A percentile compares a stretch with the other conserved stretches of the same genome.
phyloP scores from a whole-genome alignment of 2,329 filamentous ascomycete genomes.

The Pseudogymnoascus sp. region DNA sequence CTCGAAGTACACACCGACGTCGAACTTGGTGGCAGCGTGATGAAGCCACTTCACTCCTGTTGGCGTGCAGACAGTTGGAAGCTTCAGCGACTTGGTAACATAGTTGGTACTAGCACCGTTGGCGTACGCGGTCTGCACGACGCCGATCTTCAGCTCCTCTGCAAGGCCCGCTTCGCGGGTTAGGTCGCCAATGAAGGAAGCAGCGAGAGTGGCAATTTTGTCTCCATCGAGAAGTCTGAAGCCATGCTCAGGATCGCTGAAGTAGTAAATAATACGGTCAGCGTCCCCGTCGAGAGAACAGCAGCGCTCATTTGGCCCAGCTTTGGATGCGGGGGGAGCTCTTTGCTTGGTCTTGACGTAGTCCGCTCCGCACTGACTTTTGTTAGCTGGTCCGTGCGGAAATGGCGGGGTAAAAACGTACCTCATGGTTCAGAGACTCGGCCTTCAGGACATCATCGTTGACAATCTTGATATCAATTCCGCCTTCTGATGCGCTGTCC shows the following conservation, averaged over 20 bases:
- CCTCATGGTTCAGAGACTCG: constrained; percentile 80
- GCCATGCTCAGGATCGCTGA: constrained; percentile 68
- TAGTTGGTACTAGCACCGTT: constrained; percentile 93
- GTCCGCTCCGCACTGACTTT: constrained; percentile 77
- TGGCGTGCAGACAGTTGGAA: constrained; percentile 86
- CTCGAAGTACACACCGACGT: constrained; percentile 97
- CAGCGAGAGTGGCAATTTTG: constrained; percentile 88
- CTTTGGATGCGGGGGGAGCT: constrained; percentile 75
- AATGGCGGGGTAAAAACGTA: constrained; percentile 36
- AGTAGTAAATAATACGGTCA: constrained; percentile 94
- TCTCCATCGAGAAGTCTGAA: constrained; percentile 95
- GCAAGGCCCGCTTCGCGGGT: constrained; percentile 70
- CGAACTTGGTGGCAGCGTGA: constrained; percentile 90
- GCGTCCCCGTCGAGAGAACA: constrained; percentile 93
- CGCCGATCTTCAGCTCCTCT: constrained; percentile 78
- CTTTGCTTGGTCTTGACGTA: constrained; percentile 96
- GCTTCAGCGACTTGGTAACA: constrained; percentile 75
- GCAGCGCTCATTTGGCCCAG: constrained; percentile 66
- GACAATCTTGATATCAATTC: constrained; percentile 74
- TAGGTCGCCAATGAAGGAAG: constrained; percentile 87
- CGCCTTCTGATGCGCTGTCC: constrained; percentile 56
- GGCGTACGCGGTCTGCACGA: constrained; percentile 95
- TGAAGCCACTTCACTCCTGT: constrained; percentile 97
- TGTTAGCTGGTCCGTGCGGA: background rate
- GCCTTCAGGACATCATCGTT: constrained; percentile 91